Base-by-base conservation (phyloP, 805 yeast genomes). In the Priceomyces melissophilus region DNA sequence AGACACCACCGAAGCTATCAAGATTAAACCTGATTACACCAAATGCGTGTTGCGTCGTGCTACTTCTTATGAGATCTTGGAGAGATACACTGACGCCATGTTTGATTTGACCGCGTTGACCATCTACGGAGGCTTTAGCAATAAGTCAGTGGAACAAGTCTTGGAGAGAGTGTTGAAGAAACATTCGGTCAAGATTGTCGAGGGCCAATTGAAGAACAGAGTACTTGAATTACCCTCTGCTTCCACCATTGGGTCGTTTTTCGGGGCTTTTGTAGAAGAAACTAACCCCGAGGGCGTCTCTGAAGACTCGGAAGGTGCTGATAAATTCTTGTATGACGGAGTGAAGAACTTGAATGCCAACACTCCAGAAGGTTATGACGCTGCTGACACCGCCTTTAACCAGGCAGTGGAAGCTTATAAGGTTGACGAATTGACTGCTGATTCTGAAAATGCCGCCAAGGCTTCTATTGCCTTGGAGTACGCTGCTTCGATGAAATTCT, bases 41-140 rank as follows among this genome's bases (percentile, higher is more conserved):
- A 93, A 93, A 71, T 93, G 97, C 65, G 73, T 89, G 47, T 71
- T 87, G 55, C 87, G 99, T 68, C 84, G 99, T 66, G 96, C 96
- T 27, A 79, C 83, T 50, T 95, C 97, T 26, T 84, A 84, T 61
- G 99, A 93, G 69, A 77, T 79, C 49, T 65, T 88, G 47, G 95
- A 80, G 53, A 71, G 76, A 49, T 89, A 77, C 65, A 78, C 80
- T 35, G 95, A 90, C 44, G 90, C 99, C 34, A 82, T 88, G 79
- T 81, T 83, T 63, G 99, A 93, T 66, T 77, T 86, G 62, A 90
- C 97, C 40, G 89, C 95, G 2, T 77, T 90, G 53, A 82, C 96
- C 37, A 78, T 93, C 44, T 79, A 81, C 60, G 93, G 93, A 43
- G 93, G 93, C 32, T 82, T 86, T 67, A 79, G 78, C 58, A 86